Evolutionary conservation across 768 basidiomycete genomes (phyloP).

Genomic region (Mrakia hoshinonis): DNA sequence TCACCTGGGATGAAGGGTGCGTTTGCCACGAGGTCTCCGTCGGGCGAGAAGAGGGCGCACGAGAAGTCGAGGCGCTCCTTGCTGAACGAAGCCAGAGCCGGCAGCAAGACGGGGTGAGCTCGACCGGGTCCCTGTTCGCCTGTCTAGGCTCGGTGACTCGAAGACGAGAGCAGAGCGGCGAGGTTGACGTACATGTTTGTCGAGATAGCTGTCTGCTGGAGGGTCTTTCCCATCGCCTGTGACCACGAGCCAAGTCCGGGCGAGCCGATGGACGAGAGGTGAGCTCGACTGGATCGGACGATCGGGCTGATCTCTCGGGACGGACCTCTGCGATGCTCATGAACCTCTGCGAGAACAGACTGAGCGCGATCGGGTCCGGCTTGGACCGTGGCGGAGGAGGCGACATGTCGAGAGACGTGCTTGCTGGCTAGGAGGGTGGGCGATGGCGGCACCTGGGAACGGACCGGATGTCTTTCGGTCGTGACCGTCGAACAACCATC

Average conservation of each 20-base stretch:
- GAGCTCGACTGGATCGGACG: background rate
- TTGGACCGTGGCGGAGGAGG: background rate
- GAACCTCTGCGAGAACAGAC: slow-evolving; percentile 77
- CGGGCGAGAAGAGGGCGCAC: slow-evolving; percentile 34
- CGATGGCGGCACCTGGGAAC: no score
- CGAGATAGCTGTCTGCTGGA: slow-evolving; percentile 20
- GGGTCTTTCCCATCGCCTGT: slow-evolving; percentile 21
- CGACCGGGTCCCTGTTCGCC: no score
- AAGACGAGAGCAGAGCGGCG: slow-evolving; percentile 27
- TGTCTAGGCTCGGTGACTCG: no score
- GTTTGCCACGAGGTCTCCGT: slow-evolving; percentile 36
- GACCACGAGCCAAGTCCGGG: no score
- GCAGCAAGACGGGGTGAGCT: no score
- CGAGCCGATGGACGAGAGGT: background rate
- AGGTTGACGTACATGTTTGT: slow-evolving; percentile 29
- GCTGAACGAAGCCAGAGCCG: no score
- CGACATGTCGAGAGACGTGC: background rate
- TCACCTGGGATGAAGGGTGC: slow-evolving; percentile 17
- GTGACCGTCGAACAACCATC: no score
- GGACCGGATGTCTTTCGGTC: no score
- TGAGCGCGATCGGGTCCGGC: slow-evolving; percentile 77
- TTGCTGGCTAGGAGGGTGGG: background rate
- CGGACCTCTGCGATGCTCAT: slow-evolving; percentile 23
- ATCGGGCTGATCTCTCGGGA: background rate
- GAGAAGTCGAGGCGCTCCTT: slow-evolving; percentile 22